Percentiles rank a stretch among this genome's conserved stretches.
Conservation (phyloP, 2,329 filamentous ascomycete species). For the Bipolaris sorokiniana region DNA sequence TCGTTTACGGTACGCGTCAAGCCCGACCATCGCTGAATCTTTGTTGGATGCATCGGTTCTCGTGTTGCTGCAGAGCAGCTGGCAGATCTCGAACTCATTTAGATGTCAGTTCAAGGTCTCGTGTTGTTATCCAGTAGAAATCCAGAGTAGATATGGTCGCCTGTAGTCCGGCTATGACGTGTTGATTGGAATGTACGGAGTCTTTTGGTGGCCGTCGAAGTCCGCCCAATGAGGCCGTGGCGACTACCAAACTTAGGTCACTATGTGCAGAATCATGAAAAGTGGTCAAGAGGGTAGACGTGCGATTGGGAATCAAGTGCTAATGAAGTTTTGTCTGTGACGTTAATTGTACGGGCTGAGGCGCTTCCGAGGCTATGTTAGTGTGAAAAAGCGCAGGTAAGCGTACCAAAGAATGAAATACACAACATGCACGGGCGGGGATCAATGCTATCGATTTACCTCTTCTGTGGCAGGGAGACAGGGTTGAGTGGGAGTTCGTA, state of each 20-base stretch:
- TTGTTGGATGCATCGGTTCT: slow-evolving; percentile 29
- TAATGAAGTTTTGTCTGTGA: slow-evolving; percentile 23
- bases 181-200: slow-evolving; percentile 1
- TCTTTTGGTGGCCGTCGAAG: slow-evolving; percentile 6
- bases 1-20: slow-evolving; percentile 38
- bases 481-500: slow-evolving; percentile 13
- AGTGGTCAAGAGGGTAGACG: slow-evolving; percentile 17
- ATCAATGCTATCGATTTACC: slow-evolving; percentile 28
- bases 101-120: background rate
- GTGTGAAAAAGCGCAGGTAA: slow-evolving; percentile 26
- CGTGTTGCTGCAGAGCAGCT: slow-evolving; percentile 25
- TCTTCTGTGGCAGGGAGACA: slow-evolving; percentile 23
- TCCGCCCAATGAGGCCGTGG: slow-evolving; percentile 6
- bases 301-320: slow-evolving; percentile 26
- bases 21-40: slow-evolving; percentile 45
- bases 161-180: slow-evolving; percentile 10
- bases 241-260: slow-evolving; percentile 4
- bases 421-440: slow-evolving; percentile 19
- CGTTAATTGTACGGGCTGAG: slow-evolving; percentile 18
- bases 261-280: background rate
- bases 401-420: slow-evolving; percentile 23
- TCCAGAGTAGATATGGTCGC: slow-evolving; percentile 7
- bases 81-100: slow-evolving; percentile 22
- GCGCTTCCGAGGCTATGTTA: slow-evolving; percentile 26
- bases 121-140: slow-evolving; percentile 1